Conservation (phyloP, 108 stramenopile genomes). For the Schizochytrium sp. region DNA sequence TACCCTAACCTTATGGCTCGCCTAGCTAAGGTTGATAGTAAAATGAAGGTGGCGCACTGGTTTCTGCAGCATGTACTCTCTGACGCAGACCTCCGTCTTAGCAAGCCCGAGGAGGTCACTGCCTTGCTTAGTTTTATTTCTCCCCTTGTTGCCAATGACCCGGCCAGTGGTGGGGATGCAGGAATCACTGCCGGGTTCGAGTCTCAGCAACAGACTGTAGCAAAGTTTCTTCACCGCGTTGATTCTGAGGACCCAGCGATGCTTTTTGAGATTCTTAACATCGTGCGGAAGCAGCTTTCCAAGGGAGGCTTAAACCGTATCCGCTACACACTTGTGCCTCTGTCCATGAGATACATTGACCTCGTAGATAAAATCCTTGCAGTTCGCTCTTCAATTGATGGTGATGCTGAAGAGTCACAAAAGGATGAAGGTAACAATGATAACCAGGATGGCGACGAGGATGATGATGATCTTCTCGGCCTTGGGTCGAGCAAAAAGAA, state of each 20-base stretch:
- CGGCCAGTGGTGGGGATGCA: conserved; percentile 52
- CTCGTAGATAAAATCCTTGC: conserved; percentile 79
- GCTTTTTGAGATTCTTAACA: conserved; percentile 82
- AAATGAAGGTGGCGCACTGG: conserved; percentile 82
- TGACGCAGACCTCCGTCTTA: conserved; percentile 50
- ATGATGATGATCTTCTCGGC: conserved; percentile 49
- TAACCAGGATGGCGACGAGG: conserved; percentile 38
- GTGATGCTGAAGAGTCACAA: not conserved
- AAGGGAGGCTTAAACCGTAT: conserved; percentile 80
- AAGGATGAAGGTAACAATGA: conserved; percentile 58
- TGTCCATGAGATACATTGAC: conserved; percentile 84
- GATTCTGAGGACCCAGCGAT: conserved; percentile 86
- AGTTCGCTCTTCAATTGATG: not conserved
- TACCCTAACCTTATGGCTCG: conserved; percentile 86
- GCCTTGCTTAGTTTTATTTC: conserved; percentile 85
- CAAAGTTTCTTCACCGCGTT: conserved; percentile 88
- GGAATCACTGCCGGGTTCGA: conserved; percentile 67
- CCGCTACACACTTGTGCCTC: conserved; percentile 81
- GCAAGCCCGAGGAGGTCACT: conserved; percentile 80
- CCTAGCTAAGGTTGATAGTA: conserved; percentile 87
- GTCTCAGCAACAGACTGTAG: conserved; percentile 87
- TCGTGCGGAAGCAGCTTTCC: conserved; percentile 80
- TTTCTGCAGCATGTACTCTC: conserved; percentile 79
- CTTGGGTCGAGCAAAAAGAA: conserved; percentile 14
- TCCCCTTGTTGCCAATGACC: conserved; percentile 86